Base-by-base conservation (phyloP, 495 filamentous ascomycete species). In the Lentithecium fluviatile region DNA sequence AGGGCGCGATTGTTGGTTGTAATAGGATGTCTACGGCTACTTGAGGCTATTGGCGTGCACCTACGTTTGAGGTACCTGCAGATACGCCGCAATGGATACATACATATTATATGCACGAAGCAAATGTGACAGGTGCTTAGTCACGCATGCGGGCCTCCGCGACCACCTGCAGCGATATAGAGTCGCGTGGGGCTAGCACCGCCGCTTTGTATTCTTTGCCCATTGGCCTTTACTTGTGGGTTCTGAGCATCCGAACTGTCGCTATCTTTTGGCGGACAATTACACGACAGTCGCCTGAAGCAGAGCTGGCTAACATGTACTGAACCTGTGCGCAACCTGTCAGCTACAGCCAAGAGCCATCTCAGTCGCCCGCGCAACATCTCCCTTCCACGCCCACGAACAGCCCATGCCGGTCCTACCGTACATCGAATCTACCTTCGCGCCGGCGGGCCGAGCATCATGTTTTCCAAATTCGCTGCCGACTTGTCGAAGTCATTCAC, bases 391-490 rank as follows among this genome's bases (percentile, higher is more conserved):
- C 25, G 26, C 2, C 2, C 47, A 45, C 23, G 48, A 23, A 52
- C n/a, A 25, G 29, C 45, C 37, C 58, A 37, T 56, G 51, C 17
- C 32, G 43, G 8, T 12, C 45, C n/a, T 36, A 13, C 26, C 20
- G 25, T 34, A 55, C 19, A 20, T 17, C 45, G 24, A 42, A 23
- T 38, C 50, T 34, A 46, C 43, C 50, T 43, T 45, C 43, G 34
- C 29, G 29, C 54, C 29, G 48, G 45, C 65, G 51, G 29, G 1
- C 40, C 45, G 47, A 26, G 43, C 75, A 80, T 64, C 64, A 96
- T 96, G 93, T 96, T 97, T 74, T 86, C 89, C 60, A 88, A 43
- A 85, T 64, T 90, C 90, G 25, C 77, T 97, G 4, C 40, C 13
- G 40, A 43, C 40, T 20, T 43, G 13, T 43, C 40, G 68, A 97